Conservation (phyloP, 768 basidiomycete species). For the Boletus fagicola region DNA sequence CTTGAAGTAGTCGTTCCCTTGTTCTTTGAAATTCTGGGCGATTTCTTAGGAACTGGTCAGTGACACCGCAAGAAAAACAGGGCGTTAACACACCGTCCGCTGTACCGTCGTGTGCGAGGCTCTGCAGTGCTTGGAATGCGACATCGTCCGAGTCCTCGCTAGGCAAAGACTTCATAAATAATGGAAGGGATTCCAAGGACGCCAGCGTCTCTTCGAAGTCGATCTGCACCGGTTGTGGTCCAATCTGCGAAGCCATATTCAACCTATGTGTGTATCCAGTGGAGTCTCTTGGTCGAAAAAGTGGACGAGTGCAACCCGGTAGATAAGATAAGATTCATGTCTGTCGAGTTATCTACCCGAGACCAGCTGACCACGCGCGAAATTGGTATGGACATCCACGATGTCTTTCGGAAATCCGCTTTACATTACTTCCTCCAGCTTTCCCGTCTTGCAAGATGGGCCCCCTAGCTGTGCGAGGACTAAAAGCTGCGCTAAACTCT, state of each 20-base stretch:
- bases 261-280: background rate
- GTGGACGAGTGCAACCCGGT: background rate
- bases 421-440: background rate
- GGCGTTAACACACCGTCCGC: slow-evolving; percentile 74
- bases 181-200: slow-evolving; percentile 64
- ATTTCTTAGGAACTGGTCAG: slow-evolving; percentile 53
- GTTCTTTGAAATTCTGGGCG: slow-evolving; percentile 89
- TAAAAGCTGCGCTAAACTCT: slow-evolving; percentile 61
- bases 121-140: slow-evolving; percentile 79
- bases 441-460: slow-evolving; percentile 16
- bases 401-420: background rate
- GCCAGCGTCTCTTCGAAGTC: slow-evolving; percentile 39
- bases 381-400: background rate
- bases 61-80: background rate
- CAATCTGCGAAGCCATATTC: slow-evolving; percentile 23
- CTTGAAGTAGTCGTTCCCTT: slow-evolving; percentile 93
- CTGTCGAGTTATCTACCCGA: slow-evolving; percentile 10
- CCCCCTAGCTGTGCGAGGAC: slow-evolving; percentile 43
- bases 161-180: slow-evolving; percentile 93
- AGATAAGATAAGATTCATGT: slow-evolving; percentile 22
- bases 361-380: background rate
- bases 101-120: slow-evolving; percentile 83
- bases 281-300: background rate
- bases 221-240: slow-evolving; percentile 23
- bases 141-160: slow-evolving; percentile 58